These are phyloP conservation scores for Trypanosoma scelopori DNA, from an alignment of 208 protist genomes.

Conservation along the genomic window DNA sequence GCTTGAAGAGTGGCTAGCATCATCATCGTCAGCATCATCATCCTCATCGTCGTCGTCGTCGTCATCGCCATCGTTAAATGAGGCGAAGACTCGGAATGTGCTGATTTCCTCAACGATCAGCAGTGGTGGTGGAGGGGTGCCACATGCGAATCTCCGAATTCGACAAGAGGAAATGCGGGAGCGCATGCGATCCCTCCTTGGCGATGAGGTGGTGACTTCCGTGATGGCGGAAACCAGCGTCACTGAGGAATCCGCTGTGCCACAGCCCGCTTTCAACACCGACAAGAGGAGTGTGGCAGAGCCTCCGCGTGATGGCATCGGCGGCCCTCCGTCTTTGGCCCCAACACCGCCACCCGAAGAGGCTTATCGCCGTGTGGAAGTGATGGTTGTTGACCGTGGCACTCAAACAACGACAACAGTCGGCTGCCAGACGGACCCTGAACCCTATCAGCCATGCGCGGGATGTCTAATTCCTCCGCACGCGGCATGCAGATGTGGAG, in stretches of 20 bases:
- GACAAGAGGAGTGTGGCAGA: constrained; percentile 12
- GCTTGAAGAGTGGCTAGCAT: constrained; percentile 68
- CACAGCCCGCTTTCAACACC: neutral
- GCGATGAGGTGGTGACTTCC: constrained; percentile 37
- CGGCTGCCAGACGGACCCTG: constrained; percentile 73
- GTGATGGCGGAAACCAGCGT: constrained; percentile 4
- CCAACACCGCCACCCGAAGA: neutral
- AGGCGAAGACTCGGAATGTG: neutral
- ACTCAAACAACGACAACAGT: constrained; percentile 78
- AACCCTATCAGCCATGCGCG: constrained; percentile 7
- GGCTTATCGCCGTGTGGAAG: constrained; percentile 50
- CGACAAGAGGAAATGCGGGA: constrained; percentile 61
- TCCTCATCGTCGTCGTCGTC: constrained; percentile 29
- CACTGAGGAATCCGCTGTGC: neutral
- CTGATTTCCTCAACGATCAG: neutral
- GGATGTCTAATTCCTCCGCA: neutral
- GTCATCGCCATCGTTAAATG: constrained; percentile 17
- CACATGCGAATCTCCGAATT: neutral
- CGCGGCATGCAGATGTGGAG: constrained; percentile 7
- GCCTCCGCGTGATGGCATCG: neutral
- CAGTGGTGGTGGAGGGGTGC: neutral
- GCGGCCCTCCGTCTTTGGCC: neutral
- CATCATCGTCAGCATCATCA: constrained; percentile 22
- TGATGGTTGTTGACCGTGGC: constrained; percentile 82
- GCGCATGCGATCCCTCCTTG: constrained; percentile 55